Evolutionary conservation across 192 early-diverging fungal genomes (phyloP).

Genomic region (Pilaira anomala): DNA sequence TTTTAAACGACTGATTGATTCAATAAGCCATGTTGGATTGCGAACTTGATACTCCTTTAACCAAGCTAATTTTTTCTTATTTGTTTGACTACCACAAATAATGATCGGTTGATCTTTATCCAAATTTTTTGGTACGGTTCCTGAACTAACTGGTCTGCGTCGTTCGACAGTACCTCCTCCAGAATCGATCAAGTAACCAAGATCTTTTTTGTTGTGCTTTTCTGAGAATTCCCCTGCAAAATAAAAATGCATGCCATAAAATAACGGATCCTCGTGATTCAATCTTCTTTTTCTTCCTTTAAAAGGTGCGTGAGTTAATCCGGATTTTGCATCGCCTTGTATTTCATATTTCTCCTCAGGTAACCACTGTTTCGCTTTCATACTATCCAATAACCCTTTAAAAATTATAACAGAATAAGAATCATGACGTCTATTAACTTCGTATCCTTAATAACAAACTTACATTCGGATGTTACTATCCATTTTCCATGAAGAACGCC

Average conservation of each 20-base stretch:
- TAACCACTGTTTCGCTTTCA: not conserved
- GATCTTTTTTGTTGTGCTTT: slow-evolving; percentile 9
- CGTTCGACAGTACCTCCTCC: not conserved
- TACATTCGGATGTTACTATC: not conserved
- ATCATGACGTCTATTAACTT: no score
- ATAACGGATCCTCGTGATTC: not conserved
- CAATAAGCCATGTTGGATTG: not conserved
- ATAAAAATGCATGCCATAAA: not conserved
- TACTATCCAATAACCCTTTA: not conserved
- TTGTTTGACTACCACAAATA: not conserved
- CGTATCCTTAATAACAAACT: not conserved
- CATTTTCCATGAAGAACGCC: not conserved
- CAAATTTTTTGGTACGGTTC: not conserved
- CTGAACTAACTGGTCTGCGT: not conserved
- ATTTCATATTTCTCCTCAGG: not conserved
- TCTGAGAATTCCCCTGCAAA: not conserved
- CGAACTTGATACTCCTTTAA: not conserved
- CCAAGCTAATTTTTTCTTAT: not conserved
- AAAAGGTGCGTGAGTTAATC: not conserved
- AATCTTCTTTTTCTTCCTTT: not conserved
- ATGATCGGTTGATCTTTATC: not conserved
- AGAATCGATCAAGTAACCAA: not conserved
- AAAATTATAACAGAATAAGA: not conserved
- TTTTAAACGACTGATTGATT: not conserved
- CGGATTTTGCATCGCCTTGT: not conserved